Base-by-base conservation (phyloP, 1,139 yeast species). In the Lodderomyces jiufengensis region DNA sequence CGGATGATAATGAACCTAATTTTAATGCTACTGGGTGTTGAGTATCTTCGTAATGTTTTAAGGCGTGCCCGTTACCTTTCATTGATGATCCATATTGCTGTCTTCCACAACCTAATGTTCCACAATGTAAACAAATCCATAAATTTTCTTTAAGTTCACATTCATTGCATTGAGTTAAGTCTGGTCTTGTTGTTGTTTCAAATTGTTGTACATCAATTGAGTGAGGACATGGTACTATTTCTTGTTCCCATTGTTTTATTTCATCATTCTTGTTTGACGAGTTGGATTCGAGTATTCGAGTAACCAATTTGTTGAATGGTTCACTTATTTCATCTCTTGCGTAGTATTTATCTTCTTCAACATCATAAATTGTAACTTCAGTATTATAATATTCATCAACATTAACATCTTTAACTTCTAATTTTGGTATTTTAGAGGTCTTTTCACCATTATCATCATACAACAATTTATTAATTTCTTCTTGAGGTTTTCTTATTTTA, bases 41-140 rank as follows among this genome's bases (percentile, higher is more conserved):
- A 3, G 77, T 61, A 3, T 11, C 4, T 34, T 67, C 71, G 50
- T 58, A 83, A 61, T 94, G 99, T 1, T 59, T 58, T 46, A 92
- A 63, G 0, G 95, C 97, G 57, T 92, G 98, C 0, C 95, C 82
- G 51, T 90, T 80, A 4, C 99, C 99, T 18, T 85, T 80, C 22
- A 87, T 77, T n/a, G 87, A 81, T 10, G 71, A 64, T 23, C 97
- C 98, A 52, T 84, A 86, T 57, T 92, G 98, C 25, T 80, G 80
- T 46, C 99, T 71, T 10, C 95, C 95, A 62, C 97, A 90, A 0
- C 96, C 97, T 21, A 87, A 68, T 44, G 79, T 76, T 0, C 97
- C 97, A 63, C 97, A 90, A 11, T 86, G 78, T 26, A 90, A 64
- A 59, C 97, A 90, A 9, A 87, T 81, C 97, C 97, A 90, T 20